Conservation (phyloP, 768 basidiomycete genomes). For the Pisolithus sp. region DNA sequence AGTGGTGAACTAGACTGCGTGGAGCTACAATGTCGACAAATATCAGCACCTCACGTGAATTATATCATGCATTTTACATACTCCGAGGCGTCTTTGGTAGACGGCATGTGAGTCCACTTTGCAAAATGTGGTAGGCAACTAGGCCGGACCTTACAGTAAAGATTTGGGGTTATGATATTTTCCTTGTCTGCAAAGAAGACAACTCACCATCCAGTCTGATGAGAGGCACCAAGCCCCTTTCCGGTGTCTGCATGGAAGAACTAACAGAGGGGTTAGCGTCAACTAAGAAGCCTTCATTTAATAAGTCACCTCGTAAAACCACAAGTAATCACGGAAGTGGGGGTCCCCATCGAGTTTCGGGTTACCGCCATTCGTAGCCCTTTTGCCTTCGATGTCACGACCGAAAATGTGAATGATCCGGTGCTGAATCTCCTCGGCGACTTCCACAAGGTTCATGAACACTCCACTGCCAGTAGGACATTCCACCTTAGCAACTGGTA, state of each 20-base stretch:
- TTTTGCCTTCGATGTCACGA: conserved; percentile 77
- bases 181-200: not conserved
- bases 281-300: not conserved
- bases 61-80: conserved; percentile 42
- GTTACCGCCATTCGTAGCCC: conserved; percentile 91
- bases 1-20: conserved; percentile 79
- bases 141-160: conserved; percentile 64
- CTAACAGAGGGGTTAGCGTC: conserved; percentile 30
- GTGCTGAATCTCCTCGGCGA: conserved; percentile 97
- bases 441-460: conserved; percentile 89
- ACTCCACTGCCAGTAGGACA: conserved; percentile 98
- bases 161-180: not conserved
- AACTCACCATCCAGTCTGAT: conserved; percentile 92
- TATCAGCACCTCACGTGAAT: not conserved
- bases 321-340: conserved; percentile 93
- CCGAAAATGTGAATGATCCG: conserved; percentile 98
- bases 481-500: conserved; percentile 50
- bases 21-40: conserved; percentile 50
- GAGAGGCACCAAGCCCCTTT: conserved; percentile 90
- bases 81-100: conserved; percentile 93
- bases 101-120: conserved; percentile 83
- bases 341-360: conserved; percentile 85
- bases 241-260: conserved; percentile 96
- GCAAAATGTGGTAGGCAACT: conserved; percentile 86
- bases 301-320: conserved; percentile 78